These are phyloP conservation scores for Phytophthora cryptogea DNA, from an alignment of 352 stramenopile species.

Conservation along the genomic window DNA sequence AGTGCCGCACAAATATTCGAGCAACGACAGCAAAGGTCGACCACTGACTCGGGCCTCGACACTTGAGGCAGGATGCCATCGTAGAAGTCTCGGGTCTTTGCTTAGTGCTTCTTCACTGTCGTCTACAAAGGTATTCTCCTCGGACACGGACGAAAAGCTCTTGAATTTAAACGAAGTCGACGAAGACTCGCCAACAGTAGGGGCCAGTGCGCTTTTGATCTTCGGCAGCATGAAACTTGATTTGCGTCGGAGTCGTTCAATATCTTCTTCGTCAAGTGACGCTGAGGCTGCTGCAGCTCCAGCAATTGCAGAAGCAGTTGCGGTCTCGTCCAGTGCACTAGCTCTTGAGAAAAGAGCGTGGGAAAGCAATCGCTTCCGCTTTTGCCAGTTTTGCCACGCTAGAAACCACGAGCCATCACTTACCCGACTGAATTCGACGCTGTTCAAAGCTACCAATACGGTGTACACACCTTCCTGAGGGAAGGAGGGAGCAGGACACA, in stretches of 20 bases:
- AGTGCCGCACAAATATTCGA: slow-evolving; percentile 55
- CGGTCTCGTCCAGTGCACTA: slow-evolving; percentile 11
- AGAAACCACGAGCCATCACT: slow-evolving; percentile 70
- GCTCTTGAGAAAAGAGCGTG: slow-evolving; percentile 42
- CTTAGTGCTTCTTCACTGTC: slow-evolving; percentile 36
- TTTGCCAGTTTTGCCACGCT: slow-evolving; percentile 87
- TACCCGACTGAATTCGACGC: slow-evolving; percentile 62
- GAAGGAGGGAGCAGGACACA: slow-evolving; percentile 56
- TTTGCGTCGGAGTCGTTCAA: slow-evolving; percentile 38
- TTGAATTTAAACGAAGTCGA: slow-evolving; percentile 3
- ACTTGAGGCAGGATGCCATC: slow-evolving; percentile 57
- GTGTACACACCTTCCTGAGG: slow-evolving; percentile 69
- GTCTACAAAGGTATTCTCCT: slow-evolving; percentile 13
- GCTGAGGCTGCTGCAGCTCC: slow-evolving; percentile 25
- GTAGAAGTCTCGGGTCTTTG: slow-evolving; percentile 44
- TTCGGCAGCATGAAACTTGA: slow-evolving; percentile 55
- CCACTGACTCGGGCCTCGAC: slow-evolving; percentile 38
- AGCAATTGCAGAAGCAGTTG: slow-evolving; percentile 23
- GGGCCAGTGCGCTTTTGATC: slow-evolving; percentile 29
- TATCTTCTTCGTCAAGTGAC: slow-evolving; percentile 28
- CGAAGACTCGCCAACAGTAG: slow-evolving; percentile 3
- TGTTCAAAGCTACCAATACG: slow-evolving; percentile 68
- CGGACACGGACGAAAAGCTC: slow-evolving; percentile 16
- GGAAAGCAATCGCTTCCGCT: slow-evolving; percentile 53
- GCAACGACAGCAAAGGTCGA: slow-evolving; percentile 45